phyloP scores from a whole-genome alignment of 2,329 filamentous ascomycete species.

The Colletotrichum sp. region DNA sequence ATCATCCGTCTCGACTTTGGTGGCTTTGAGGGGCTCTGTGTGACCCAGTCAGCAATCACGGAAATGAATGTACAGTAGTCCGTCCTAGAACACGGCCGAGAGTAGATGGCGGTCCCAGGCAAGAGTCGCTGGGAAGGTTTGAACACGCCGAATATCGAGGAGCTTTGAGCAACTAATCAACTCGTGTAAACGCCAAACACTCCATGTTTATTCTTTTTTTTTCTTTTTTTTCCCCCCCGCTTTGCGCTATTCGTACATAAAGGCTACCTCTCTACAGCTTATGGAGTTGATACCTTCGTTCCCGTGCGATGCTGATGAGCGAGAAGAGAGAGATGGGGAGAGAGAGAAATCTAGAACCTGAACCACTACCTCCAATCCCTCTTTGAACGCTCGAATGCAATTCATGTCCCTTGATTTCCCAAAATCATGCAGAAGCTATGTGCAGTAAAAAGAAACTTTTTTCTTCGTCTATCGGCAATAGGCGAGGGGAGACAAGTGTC shows the following conservation, averaged over 20 bases:
- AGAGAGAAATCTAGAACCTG: conserved; percentile 14
- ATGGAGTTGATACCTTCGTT: neutral
- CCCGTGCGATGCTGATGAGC: neutral
- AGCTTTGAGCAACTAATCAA: neutral
- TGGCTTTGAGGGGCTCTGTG: neutral
- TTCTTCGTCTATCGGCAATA: conserved; percentile 19
- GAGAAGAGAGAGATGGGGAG: neutral
- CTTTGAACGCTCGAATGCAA: conserved; percentile 22
- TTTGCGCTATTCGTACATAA: conserved; percentile 11
- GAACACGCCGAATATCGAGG: neutral
- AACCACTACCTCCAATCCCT: conserved; percentile 2
- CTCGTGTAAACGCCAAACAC: neutral
- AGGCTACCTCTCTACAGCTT: neutral
- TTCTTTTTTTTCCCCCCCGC: neutral
- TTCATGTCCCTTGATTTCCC: neutral
- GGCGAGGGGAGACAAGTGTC: neutral
- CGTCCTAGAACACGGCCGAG: neutral
- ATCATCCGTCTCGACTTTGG: neutral
- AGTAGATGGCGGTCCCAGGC: neutral
- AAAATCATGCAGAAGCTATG: conserved; percentile 20
- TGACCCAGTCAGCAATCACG: neutral
- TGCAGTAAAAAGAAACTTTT: conserved; percentile 20
- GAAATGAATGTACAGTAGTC: neutral
- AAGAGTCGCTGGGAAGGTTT: neutral
- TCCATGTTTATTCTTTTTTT: conserved; percentile 5